These are phyloP conservation scores for Tylopilus balloui DNA, from an alignment of 768 basidiomycete species.

Conservation along the genomic window DNA sequence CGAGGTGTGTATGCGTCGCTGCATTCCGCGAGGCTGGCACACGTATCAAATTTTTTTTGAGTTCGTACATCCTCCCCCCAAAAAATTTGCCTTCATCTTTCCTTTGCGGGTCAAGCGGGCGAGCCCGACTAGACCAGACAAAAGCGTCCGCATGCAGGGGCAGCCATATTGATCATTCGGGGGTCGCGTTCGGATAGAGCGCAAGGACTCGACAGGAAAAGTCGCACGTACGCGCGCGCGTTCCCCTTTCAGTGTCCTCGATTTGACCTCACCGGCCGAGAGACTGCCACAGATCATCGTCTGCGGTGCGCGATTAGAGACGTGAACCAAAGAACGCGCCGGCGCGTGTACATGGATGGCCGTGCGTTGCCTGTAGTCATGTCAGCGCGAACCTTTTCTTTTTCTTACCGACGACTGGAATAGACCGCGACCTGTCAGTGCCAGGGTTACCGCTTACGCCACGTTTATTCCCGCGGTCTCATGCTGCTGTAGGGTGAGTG, in stretches of 20 bases:
- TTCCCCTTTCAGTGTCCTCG: slow-evolving; percentile 14
- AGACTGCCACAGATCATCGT: not conserved
- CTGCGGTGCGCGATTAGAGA: slow-evolving; percentile 2
- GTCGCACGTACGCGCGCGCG: not conserved
- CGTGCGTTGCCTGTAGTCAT: not conserved
- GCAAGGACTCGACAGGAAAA: not conserved
- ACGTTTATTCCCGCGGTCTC: no score
- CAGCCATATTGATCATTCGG: not conserved
- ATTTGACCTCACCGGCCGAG: slow-evolving; percentile 17
- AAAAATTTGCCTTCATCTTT: slow-evolving; percentile 4
- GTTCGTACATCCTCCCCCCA: not conserved
- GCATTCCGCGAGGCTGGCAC: slow-evolving; percentile 8
- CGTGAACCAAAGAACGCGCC: slow-evolving; percentile 24
- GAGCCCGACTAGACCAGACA: not conserved
- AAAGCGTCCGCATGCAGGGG: slow-evolving; percentile 6
- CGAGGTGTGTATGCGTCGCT: not conserved
- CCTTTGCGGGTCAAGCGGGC: slow-evolving; percentile 14
- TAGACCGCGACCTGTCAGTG: not conserved
- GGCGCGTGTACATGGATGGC: slow-evolving; percentile 14
- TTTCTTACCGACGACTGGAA: not conserved
- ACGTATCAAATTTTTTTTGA: slow-evolving; percentile 6
- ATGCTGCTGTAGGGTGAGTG: no score
- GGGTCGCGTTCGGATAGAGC: slow-evolving; percentile 16
- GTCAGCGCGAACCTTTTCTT: not conserved
- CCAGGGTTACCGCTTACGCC: no score